These are phyloP conservation scores for Peronospora destructor DNA, from an alignment of 352 stramenopile species.

Conservation along the genomic window DNA sequence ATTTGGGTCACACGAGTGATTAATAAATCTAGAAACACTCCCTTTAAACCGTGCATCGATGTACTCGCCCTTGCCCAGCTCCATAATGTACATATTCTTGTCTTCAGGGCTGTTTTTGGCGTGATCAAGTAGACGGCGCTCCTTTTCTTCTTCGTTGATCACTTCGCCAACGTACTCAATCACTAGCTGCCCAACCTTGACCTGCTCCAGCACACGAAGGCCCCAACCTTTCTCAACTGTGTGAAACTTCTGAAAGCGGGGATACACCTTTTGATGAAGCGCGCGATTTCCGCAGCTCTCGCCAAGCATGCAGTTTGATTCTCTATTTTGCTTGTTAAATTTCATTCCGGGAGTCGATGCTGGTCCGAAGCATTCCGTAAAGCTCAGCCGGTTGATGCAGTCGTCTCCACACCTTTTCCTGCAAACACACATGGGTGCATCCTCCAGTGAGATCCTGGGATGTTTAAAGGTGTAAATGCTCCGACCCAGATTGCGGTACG, in stretches of 20 bases:
- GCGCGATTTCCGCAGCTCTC: slow-evolving; percentile 89
- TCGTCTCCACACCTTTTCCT: slow-evolving; percentile 81
- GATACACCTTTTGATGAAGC: slow-evolving; percentile 78
- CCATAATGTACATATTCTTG: slow-evolving; percentile 96
- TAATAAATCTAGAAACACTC: slow-evolving; percentile 94
- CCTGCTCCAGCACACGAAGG: slow-evolving; percentile 68
- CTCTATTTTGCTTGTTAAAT: slow-evolving; percentile 59
- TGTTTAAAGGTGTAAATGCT: slow-evolving; percentile 87
- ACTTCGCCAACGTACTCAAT: slow-evolving; percentile 94
- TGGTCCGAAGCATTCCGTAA: slow-evolving; percentile 88
- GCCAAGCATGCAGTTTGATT: slow-evolving; percentile 88
- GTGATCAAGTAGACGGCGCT: slow-evolving; percentile 80
- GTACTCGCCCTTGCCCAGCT: slow-evolving; percentile 87
- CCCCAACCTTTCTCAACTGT: slow-evolving; percentile 89
- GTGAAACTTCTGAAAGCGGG: slow-evolving; percentile 67
- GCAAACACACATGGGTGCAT: slow-evolving; percentile 74
- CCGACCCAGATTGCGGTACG: slow-evolving; percentile 64
- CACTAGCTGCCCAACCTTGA: slow-evolving; percentile 84
- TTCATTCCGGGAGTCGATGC: slow-evolving; percentile 51
- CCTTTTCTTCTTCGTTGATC: slow-evolving; percentile 90
- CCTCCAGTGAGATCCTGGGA: slow-evolving; percentile 61
- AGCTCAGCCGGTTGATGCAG: slow-evolving; percentile 90
- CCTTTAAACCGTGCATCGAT: slow-evolving; percentile 93
- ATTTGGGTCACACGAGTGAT: slow-evolving; percentile 96
- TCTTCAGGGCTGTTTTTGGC: slow-evolving; percentile 85